A percentile compares a stretch with the other conserved stretches of the same genome.
These are phyloP conservation scores for Adansonia digitata DNA, from an alignment of 345 rosid genomes.

Conservation along the genomic window DNA sequence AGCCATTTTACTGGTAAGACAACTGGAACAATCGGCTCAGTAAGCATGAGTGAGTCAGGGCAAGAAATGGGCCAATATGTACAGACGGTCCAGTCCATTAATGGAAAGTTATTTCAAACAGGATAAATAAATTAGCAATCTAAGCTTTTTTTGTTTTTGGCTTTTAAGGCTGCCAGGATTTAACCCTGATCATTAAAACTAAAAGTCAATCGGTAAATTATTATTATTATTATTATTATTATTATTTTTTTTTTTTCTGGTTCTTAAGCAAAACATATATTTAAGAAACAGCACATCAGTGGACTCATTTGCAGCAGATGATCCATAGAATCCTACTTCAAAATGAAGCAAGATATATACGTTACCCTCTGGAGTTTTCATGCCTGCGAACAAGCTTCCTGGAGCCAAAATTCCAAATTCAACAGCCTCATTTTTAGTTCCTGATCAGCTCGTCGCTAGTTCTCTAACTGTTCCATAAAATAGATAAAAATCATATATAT, in stretches of 20 bases:
- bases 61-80: conserved; percentile 1
- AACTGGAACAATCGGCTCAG: not conserved
- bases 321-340: not conserved
- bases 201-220: too few species aligned
- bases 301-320: not conserved
- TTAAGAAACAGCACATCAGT: not conserved
- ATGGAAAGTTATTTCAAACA: not conserved
- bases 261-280: not conserved
- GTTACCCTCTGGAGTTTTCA: conserved; percentile 77
- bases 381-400: conserved; percentile 76
- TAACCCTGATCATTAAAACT: too few species aligned
- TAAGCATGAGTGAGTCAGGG: not conserved
- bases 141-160: not conserved
- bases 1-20: not conserved
- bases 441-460: conserved; percentile 76
- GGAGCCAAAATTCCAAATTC: conserved; percentile 90
- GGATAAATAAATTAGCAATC: not conserved
- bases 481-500: not conserved
- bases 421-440: conserved; percentile 80
- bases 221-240: too few species aligned
- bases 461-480: conserved; percentile 60
- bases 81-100: not conserved
- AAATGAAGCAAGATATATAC: not conserved
- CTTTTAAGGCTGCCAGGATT: too few species aligned
- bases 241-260: too few species aligned